These are phyloP conservation scores for Rhazya stricta DNA, from an alignment of 257 asterid genomes.

Conservation along the genomic window DNA sequence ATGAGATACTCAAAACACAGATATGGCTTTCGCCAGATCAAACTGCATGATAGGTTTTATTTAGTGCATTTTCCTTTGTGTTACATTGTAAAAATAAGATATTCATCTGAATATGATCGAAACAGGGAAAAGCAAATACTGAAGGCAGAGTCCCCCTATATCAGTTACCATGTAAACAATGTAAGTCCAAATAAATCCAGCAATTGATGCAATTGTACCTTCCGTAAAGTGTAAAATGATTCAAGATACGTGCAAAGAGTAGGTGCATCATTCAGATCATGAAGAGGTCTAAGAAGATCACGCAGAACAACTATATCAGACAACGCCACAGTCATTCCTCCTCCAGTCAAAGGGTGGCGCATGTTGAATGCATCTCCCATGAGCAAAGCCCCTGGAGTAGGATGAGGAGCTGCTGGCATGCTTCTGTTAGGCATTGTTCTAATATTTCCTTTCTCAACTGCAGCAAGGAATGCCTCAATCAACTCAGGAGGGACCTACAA, in stretches of 20 bases:
- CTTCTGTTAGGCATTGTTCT: conserved; percentile 65
- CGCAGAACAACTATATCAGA: conserved; percentile 59
- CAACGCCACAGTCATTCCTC: conserved; percentile 69
- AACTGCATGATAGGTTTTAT: not conserved
- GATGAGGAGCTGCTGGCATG: conserved; percentile 66
- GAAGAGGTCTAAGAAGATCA: conserved; percentile 49
- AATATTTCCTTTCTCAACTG: conserved; percentile 50
- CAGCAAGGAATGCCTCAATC: conserved; percentile 41
- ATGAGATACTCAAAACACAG: not conserved
- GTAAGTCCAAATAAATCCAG: not conserved
- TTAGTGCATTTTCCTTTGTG: not conserved
- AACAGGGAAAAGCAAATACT: not conserved
- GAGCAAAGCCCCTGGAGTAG: conserved; percentile 60
- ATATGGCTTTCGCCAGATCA: not conserved
- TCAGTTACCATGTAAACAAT: not conserved
- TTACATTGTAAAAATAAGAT: not conserved
- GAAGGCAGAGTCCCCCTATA: not conserved
- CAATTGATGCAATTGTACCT: conserved; percentile 28
- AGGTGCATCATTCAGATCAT: conserved; percentile 39
- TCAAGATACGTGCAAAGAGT: conserved; percentile 47
- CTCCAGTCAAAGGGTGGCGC: conserved; percentile 71
- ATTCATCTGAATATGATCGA: not conserved
- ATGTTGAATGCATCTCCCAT: conserved; percentile 72
- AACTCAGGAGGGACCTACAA: conserved; percentile 48
- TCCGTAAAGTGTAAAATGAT: conserved; percentile 56